Conservation (phyloP, 2,329 filamentous ascomycete species). For the Blastomyces silverae region DNA sequence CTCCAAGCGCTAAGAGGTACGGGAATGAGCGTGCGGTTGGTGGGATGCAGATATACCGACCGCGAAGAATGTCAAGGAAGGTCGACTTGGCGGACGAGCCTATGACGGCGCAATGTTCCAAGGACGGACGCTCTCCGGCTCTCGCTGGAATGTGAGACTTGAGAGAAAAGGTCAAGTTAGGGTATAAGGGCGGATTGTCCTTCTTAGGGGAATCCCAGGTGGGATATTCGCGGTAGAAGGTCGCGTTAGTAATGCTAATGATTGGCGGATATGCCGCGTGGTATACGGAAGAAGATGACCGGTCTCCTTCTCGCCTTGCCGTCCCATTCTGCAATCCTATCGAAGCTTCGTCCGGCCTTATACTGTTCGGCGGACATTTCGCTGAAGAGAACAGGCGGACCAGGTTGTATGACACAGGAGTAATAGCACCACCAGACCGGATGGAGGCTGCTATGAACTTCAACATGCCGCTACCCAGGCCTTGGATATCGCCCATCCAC, state of each 20-base stretch:
- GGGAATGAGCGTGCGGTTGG: conserved; percentile 71
- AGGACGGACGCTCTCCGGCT: conserved; percentile 19
- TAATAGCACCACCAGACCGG: neutral
- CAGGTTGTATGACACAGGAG: neutral
- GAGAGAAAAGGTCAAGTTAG: conserved; percentile 62
- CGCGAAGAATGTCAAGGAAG: conserved; percentile 70
- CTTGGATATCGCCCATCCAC: neutral
- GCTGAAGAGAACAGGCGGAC: neutral
- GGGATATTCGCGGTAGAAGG: conserved; percentile 74
- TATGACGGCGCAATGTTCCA: conserved; percentile 74
- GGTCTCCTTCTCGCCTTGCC: neutral
- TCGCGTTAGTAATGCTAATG: conserved; percentile 67
- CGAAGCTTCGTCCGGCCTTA: neutral
- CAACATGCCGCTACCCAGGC: neutral
- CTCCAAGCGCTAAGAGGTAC: conserved; percentile 59
- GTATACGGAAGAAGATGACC: neutral
- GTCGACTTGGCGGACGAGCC: conserved; percentile 75
- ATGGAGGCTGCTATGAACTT: neutral
- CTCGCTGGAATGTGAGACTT: conserved; percentile 42
- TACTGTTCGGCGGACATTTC: neutral
- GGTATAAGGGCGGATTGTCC: conserved; percentile 67
- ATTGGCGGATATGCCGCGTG: conserved; percentile 44
- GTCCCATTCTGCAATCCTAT: neutral
- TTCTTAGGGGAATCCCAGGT: conserved; percentile 40
- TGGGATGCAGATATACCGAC: conserved; percentile 67